Evolutionary conservation across 306 rosid genomes (phyloP).

Genomic region (Cicer cuneatum): DNA sequence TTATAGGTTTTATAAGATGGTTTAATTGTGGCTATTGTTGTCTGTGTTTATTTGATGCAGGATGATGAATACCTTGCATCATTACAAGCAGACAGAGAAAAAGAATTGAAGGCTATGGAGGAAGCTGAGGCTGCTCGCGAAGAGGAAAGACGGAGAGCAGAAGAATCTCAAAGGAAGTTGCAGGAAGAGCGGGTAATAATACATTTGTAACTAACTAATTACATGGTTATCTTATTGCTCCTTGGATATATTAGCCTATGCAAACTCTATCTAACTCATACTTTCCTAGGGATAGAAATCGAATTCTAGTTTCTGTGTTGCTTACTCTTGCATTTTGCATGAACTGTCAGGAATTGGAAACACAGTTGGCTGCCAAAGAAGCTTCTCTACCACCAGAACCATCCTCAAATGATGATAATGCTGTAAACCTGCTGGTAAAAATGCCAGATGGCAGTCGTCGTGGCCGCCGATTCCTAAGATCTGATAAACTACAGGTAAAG

Average conservation of each 20-base stretch:
- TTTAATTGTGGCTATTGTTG: constrained; percentile 20
- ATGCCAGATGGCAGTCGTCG: constrained; percentile 98
- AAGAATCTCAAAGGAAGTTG: constrained; percentile 74
- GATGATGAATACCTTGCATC: constrained; percentile 96
- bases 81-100: constrained; percentile 88
- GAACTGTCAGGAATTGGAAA: constrained; percentile 77
- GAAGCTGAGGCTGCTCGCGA: constrained; percentile 87
- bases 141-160: constrained; percentile 76
- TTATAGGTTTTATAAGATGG: constrained; percentile 23
- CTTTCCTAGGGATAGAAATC: neutral
- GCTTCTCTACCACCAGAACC: constrained; percentile 84
- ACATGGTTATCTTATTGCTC: constrained; percentile 5
- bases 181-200: constrained; percentile 79
- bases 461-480: constrained; percentile 88
- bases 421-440: constrained; percentile 77
- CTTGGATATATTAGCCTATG: constrained; percentile 2
- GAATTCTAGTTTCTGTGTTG: constrained; percentile 29
- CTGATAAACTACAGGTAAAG: constrained; percentile 77
- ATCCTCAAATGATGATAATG: constrained; percentile 69
- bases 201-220: constrained; percentile 23
- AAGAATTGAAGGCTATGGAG: constrained; percentile 71
- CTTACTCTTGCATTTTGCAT: constrained; percentile 41
- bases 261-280: constrained; percentile 2
- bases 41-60: constrained; percentile 55
- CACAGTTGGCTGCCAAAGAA: constrained; percentile 77